A percentile compares a stretch with the other conserved stretches of the same genome.
Conservation (phyloP, 495 filamentous ascomycete species). For the Chaetomidium leptoderma region DNA sequence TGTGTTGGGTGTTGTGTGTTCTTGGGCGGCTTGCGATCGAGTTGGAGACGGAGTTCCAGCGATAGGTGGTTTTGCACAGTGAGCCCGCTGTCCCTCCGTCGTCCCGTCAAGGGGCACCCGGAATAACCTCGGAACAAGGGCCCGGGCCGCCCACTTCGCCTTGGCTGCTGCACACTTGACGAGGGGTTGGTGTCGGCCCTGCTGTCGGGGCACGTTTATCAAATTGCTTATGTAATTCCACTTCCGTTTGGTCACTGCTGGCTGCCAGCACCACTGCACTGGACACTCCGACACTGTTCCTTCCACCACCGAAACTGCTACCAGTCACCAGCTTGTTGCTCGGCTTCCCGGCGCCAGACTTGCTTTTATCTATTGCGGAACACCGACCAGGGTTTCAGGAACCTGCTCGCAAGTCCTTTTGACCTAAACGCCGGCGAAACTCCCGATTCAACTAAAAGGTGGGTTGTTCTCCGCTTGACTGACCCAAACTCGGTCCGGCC, state of each 20-base stretch:
- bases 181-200: background rate
- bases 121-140: constrained; percentile 13
- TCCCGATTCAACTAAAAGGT: constrained; percentile 15
- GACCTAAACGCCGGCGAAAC: background rate
- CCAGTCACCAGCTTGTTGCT: constrained; percentile 13
- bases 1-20: no score
- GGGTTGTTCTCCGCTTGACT: constrained; percentile 22
- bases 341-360: background rate
- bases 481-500: constrained; percentile 13
- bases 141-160: background rate
- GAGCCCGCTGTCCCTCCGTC: no score
- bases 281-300: constrained; percentile 20
- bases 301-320: constrained; percentile 14
- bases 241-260: constrained; percentile 17
- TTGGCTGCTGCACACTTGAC: no score
- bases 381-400: background rate
- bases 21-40: no score
- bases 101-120: constrained; percentile 6
- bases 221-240: constrained; percentile 28
- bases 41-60: no score
- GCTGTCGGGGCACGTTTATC: no score
- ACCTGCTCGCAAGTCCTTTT: background rate
- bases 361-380: background rate
- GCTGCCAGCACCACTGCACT: no score
- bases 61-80: no score